These are phyloP conservation scores for Eimeria praecox DNA, from an alignment of 169 alveolate species.

Conservation along the genomic window DNA sequence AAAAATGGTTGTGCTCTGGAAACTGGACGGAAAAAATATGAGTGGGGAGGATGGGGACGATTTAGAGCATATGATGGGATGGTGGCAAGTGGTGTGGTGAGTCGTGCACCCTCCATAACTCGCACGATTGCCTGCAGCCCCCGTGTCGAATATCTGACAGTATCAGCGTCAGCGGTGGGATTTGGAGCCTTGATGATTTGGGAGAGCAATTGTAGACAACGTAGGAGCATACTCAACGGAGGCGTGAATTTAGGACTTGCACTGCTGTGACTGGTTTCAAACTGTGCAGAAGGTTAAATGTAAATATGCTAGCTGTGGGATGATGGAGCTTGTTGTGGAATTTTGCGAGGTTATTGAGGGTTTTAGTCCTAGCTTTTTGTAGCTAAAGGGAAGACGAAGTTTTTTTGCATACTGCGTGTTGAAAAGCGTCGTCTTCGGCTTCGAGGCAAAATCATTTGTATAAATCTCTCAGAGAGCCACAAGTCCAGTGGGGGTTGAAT, in stretches of 20 bases:
- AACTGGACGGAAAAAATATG: neutral
- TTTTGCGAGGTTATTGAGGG: neutral
- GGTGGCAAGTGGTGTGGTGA: neutral
- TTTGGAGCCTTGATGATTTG: neutral
- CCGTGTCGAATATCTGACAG: neutral
- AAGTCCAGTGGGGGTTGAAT: neutral
- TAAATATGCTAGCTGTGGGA: neutral
- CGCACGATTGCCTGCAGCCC: neutral
- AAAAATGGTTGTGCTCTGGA: neutral
- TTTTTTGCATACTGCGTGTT: too few species aligned
- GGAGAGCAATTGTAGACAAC: neutral
- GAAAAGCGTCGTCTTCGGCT: neutral
- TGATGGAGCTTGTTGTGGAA: neutral
- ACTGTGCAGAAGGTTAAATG: neutral
- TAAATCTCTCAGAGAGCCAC: neutral
- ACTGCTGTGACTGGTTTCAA: neutral
- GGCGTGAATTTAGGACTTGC: neutral
- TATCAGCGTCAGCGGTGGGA: neutral
- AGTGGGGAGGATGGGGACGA: neutral
- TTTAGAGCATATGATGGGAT: neutral
- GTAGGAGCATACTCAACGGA: neutral
- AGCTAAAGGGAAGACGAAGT: neutral
- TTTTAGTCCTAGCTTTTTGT: neutral
- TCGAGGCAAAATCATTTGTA: neutral
- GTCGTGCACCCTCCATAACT: neutral